These are phyloP conservation scores for Eutypa lata DNA, from an alignment of 2,329 filamentous ascomycete genomes.

Conservation along the genomic window DNA sequence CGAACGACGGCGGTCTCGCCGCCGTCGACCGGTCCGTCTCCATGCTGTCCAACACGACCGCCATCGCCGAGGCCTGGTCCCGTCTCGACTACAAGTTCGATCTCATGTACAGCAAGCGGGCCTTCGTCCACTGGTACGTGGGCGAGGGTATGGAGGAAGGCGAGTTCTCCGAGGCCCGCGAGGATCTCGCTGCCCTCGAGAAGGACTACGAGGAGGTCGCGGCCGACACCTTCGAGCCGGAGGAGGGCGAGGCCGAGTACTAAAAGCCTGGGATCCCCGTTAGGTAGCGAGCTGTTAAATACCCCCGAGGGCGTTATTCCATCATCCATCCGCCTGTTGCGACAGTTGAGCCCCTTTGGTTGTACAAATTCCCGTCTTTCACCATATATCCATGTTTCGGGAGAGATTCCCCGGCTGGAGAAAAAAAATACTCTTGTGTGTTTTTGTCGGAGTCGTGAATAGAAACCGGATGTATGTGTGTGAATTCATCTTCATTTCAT, in stretches of 20 bases:
- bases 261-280: slow-evolving; percentile 48
- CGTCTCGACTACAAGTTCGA: slow-evolving; percentile 73
- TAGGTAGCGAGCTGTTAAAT: neutral
- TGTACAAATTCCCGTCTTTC: neutral
- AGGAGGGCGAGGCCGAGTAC: slow-evolving; percentile 73
- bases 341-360: neutral
- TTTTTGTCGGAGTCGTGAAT: neutral
- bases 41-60: slow-evolving; percentile 74
- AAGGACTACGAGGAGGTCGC: slow-evolving; percentile 87
- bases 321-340: neutral
- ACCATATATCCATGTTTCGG: too few relatives aligned
- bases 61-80: slow-evolving; percentile 71
- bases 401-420: too few relatives aligned
- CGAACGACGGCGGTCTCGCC: slow-evolving; percentile 56
- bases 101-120: slow-evolving; percentile 76
- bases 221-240: slow-evolving; percentile 64
- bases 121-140: slow-evolving; percentile 77
- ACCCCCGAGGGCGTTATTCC: neutral
- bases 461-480: neutral
- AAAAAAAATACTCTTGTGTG: too few relatives aligned
- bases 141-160: slow-evolving; percentile 92
- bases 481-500: neutral
- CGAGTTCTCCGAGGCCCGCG: slow-evolving; percentile 83
- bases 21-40: slow-evolving; percentile 62
- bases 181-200: slow-evolving; percentile 81